Evolutionary conservation across 495 filamentous ascomycete genomes (phyloP), one percentile per base, ranked within the genome.

Genomic region (Xylaria cubensis): DNA sequence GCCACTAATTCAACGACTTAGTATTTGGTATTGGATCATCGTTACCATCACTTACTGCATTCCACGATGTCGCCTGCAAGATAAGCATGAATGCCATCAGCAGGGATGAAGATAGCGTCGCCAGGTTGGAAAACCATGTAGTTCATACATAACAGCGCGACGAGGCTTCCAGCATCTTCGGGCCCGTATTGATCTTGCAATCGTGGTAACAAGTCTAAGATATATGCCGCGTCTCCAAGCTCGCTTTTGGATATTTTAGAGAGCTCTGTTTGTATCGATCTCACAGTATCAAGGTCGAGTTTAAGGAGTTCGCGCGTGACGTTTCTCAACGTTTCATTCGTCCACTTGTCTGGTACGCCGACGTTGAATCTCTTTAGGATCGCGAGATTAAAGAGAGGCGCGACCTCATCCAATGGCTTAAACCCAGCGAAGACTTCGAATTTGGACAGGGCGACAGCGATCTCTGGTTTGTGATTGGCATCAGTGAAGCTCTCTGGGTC

Each of bases 391-490:
- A 95, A 88, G 4, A 94, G 83, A 2, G 81, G 74, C 50, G 88
- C 74, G 53, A 96, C 91, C 24, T 91, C 84, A 3, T 74, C 71
- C 4, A 92, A 80, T 0, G 92, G 90, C 72, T 93, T 94, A 82
- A 88, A 95, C 3, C 92, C 92, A 19, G 88, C 89, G 75, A 95
- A 95, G 0, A 93, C 89, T 78, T 95, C 92, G 76, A 95, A 95
- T 21, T 89, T 87, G n/a, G 88, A 86, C 0, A 95, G 80, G 0
- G 92, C 91, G 17, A 96, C 83, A 5, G 92, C 92, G 42, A 95
- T 95, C 76, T 96, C 93, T 1, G 93, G 92, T 79, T 95, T 95
- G 80, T 94, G 91, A 78, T 94, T 95, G 21, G 85, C 81, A 72
- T 96, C 92, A 9, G 87, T 87, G 77, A 91, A 94, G 64, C 87